Conservation (phyloP, 2,329 filamentous ascomycete genomes). For the Aureobasidium mangrovei region DNA sequence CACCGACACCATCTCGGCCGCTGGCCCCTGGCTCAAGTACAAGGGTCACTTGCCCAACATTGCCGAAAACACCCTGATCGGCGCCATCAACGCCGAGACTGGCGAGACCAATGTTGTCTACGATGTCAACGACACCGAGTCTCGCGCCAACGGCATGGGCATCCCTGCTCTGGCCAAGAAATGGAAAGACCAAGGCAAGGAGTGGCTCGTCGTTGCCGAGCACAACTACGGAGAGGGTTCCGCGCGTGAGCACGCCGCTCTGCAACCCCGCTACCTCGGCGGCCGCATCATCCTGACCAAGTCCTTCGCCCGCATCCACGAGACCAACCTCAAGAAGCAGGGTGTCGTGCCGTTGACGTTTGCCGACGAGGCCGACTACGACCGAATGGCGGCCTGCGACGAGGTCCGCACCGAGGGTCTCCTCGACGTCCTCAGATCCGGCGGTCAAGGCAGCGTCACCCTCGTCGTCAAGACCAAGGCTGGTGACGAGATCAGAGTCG, state of each 20-base stretch:
- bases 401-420: conserved; percentile 74
- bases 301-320: conserved; percentile 84
- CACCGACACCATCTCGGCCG: conserved; percentile 95
- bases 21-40: conserved; percentile 97
- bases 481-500: conserved; percentile 60
- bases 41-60: conserved; percentile 99
- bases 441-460: conserved; percentile 68
- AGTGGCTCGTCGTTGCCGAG: conserved; percentile 93
- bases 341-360: conserved; percentile 93
- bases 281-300: conserved; percentile 77
- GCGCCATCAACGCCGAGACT: conserved; percentile 84
- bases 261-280: conserved; percentile 85
- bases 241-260: conserved; percentile 78
- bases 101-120: conserved; percentile 88
- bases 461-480: conserved; percentile 43
- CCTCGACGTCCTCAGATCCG: conserved; percentile 67
- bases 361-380: conserved; percentile 79
- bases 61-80: conserved; percentile 92
- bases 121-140: conserved; percentile 65
- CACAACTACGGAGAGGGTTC: conserved; percentile 95
- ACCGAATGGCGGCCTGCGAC: conserved; percentile 73
- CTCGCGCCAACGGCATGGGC: conserved; percentile 37
- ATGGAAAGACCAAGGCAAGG: conserved; percentile 67
- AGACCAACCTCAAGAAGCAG: conserved; percentile 96
- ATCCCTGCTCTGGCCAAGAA: conserved; percentile 80